A percentile compares a stretch with the other conserved stretches of the same genome.
Evolutionary conservation across 2,329 filamentous ascomycete species (phyloP).

Genomic region (Fusarium zealandicum): DNA sequence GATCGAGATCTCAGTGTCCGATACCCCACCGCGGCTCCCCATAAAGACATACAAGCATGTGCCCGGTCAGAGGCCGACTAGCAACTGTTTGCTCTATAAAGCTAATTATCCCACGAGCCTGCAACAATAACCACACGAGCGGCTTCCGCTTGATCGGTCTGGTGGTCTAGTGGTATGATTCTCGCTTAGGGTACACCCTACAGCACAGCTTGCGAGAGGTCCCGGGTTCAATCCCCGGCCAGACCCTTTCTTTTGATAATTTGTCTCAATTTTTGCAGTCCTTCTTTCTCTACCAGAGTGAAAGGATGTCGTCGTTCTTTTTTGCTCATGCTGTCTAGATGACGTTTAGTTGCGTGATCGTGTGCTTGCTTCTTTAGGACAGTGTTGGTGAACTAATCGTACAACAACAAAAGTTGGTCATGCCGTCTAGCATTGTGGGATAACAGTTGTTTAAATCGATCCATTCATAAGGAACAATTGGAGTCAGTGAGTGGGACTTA

Average conservation of each 20-base stretch:
- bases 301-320: background rate
- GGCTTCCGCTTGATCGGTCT: slow-evolving; percentile 44
- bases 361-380: no score
- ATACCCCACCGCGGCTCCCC: no score
- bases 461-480: no score
- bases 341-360: no score
- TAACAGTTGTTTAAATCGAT: no score
- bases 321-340: background rate
- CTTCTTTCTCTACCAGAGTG: no score
- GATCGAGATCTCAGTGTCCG: no score
- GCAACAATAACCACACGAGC: slow-evolving; percentile 22
- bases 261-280: background rate
- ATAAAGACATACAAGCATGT: background rate
- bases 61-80: slow-evolving; percentile 10
- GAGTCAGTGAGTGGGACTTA: no score
- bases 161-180: slow-evolving; percentile 75
- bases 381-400: no score
- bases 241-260: slow-evolving; percentile 47
- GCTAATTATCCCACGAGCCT: slow-evolving; percentile 2
- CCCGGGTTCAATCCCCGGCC: slow-evolving; percentile 57
- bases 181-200: slow-evolving; percentile 67
- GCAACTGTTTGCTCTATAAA: slow-evolving; percentile 13
- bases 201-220: slow-evolving; percentile 52
- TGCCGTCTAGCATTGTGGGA: no score
- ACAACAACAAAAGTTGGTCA: no score